phyloP scores from a whole-genome alignment of 129 eudicot species.

The Chrysanthemum makinoi region DNA sequence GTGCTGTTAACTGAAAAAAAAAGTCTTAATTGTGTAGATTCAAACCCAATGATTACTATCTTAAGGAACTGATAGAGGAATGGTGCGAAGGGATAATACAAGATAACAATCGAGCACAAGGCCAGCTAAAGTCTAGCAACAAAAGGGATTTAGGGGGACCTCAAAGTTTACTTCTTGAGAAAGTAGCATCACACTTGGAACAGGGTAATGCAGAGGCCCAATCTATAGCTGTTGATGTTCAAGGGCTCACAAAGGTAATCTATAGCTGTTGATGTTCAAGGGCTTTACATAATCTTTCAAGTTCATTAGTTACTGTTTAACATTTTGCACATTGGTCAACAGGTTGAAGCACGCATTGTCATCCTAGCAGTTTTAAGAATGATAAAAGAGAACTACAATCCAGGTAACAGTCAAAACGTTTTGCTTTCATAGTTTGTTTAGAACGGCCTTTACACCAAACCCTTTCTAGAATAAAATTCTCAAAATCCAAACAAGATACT shows the following conservation, averaged over 20 bases:
- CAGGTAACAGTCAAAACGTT: constrained; percentile 42
- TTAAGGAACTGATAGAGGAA: constrained; percentile 85
- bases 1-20: constrained; percentile 4
- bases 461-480: background rate
- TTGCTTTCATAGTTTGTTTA: too few relatives aligned
- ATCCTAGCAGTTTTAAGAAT: constrained; percentile 86
- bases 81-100: constrained; percentile 97
- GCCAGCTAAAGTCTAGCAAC: constrained; percentile 35
- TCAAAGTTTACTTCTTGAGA: constrained; percentile 72
- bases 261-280: background rate
- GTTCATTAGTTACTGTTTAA: background rate
- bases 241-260: constrained; percentile 83
- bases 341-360: constrained; percentile 97
- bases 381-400: constrained; percentile 71
- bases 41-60: constrained; percentile 85
- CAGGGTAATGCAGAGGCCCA: constrained; percentile 45
- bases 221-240: constrained; percentile 64
- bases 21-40: constrained; percentile 42
- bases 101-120: constrained; percentile 36
- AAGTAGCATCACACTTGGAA: constrained; percentile 82
- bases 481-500: background rate
- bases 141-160: constrained; percentile 49
- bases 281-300: background rate
- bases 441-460: too few relatives aligned
- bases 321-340: constrained; percentile 17